Base-by-base conservation (phyloP, 306 rosid species). In the Malus fusca region DNA sequence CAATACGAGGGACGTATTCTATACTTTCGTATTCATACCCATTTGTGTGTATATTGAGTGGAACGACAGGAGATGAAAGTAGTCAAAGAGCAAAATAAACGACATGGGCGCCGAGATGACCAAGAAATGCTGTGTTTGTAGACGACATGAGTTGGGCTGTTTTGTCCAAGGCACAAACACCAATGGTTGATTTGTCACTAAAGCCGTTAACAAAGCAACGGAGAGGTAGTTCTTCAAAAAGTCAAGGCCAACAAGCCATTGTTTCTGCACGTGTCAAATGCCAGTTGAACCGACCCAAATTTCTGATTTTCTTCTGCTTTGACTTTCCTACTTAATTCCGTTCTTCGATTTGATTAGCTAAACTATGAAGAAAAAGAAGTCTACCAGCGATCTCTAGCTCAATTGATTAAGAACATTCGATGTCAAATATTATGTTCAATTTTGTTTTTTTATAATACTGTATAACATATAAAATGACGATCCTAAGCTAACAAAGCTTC, bases 131-230 rank as follows among this genome's bases (percentile, higher is more conserved):
- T 18, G 75, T 30, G 78, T 33, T 71, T 71, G 43, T 30, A 71
- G 63, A 55, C 61, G 43, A 46, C 84, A 72, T 23, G 9, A 13
- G 40, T 8, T 44, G 76, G 67, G 61, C 7, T 17, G 11, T 37
- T 61, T 60, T 10, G 55, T 51, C 78, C 78, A 56, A 43, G 46
- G 65, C 84, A 55, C 78, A 4, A 46, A 11, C 14, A 19, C 42
- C 71, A 21, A 76, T 37, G 81, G 72, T 42, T 48, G 1, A 30
- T 30, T n/a, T 71, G 78, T 40, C 84, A 56, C 12, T 52, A 52
- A 17, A 28, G 40, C 58, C 59, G 59, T 31, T 17, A 77, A 51
- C 63, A 19, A 46, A 73, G 25, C 55, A 13, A 69, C 33, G 30
- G n/a, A 17, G 28, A 2, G 7, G n/a, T 6, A 25, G 46, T 43